Conservation (phyloP, 306 rosid species). For the Cucumis melo region DNA sequence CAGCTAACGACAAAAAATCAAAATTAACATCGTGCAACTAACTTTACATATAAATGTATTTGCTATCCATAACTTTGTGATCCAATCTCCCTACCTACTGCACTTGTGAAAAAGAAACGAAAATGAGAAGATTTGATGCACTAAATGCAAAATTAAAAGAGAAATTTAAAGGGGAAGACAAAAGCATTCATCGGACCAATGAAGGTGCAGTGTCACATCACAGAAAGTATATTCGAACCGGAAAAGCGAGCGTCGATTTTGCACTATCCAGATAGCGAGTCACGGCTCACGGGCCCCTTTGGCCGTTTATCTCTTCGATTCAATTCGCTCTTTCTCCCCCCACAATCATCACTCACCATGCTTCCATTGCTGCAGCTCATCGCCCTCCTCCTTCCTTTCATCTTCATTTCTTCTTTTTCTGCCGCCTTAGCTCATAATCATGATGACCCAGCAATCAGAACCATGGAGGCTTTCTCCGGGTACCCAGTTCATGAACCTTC, state of each 20-base stretch:
- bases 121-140: too few relatives aligned
- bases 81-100: too few relatives aligned
- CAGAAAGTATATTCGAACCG: too few relatives aligned
- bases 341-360: slow-evolving; percentile 14
- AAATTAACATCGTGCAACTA: too few relatives aligned
- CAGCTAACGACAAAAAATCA: too few relatives aligned
- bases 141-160: too few relatives aligned
- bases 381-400: slow-evolving; percentile 10
- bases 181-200: too few relatives aligned
- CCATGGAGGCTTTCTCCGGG: slow-evolving; percentile 86
- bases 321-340: neutral
- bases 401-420: slow-evolving; percentile 18
- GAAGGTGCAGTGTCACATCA: too few relatives aligned
- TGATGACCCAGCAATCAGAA: slow-evolving; percentile 53
- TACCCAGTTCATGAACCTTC: slow-evolving; percentile 52
- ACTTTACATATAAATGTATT: too few relatives aligned
- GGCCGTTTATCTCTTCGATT: neutral
- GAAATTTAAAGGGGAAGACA: too few relatives aligned
- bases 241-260: neutral
- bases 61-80: too few relatives aligned
- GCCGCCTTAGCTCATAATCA: slow-evolving; percentile 25
- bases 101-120: too few relatives aligned
- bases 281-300: neutral
- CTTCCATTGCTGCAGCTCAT: neutral
- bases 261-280: neutral